Evolutionary conservation across 2,329 filamentous ascomycete genomes (phyloP), one percentile per base, ranked within the genome.

Genomic region (Aspergillus versicolor): DNA sequence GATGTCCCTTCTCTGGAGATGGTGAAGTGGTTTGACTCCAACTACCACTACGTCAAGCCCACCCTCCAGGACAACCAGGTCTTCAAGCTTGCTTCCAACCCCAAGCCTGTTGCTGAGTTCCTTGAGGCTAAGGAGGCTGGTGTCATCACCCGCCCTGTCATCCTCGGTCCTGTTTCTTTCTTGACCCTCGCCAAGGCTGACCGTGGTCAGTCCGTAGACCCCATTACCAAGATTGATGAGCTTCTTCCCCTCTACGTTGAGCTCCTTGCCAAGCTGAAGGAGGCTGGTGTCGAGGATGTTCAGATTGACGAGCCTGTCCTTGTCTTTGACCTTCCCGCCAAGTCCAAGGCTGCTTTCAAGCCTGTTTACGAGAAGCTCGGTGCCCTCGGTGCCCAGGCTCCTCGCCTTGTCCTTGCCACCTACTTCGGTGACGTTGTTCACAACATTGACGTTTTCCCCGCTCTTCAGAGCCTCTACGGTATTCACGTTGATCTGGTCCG

Each of bases 21-120:
- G 94, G 94, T 99, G 72, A 99, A 99, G 86, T 99, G 94, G 94
- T 99, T 99, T 77, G 94, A 99, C 85, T 96, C 92, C 66, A 99
- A 99, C 89, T 99, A 99, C 88, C 94, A 97, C 86, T 99, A 99
- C 80, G 94, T 97, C 82, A 97, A 97, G 88, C 94, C 94, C 65
- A 97, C 94, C 63, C 87, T 99, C 67, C 92, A 97, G 81, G 88
- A 97, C 82, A 89, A 90, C 85, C 94, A 99, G 86, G 88, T 85
- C 74, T 99, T 99, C 88, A 92, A 89, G 81, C 91, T 99, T 63
- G 80, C 84, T 62, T 81, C 85, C 68, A 88, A 88, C 79, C 92
- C 94, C 77, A 99, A 99, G 89, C 92, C 94, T 69, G 90, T 99
- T 66, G 82, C 77, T 69, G 91, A 99, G 79, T 99, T 94, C 87